Conservation (phyloP, 768 basidiomycete species). For the Xerocomellus chrysenteron region DNA sequence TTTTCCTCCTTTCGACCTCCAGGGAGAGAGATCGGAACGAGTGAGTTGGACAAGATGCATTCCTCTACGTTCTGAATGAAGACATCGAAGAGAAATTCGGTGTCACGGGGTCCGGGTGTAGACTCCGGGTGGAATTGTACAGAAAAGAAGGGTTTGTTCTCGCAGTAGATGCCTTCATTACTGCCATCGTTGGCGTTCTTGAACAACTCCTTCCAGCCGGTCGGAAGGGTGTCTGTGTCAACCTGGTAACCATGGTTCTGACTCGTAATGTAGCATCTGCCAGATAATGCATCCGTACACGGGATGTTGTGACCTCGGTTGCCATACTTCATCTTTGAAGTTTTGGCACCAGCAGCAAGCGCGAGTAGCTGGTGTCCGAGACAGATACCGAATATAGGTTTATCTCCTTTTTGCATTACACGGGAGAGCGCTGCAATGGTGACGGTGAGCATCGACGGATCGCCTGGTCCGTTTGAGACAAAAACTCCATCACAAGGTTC, state of each 20-base stretch:
- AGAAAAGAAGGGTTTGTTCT: conserved; percentile 93
- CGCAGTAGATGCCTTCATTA: conserved; percentile 96
- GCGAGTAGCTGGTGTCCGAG: conserved; percentile 97
- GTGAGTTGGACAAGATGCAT: conserved; percentile 56
- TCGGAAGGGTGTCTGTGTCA: conserved; percentile 71
- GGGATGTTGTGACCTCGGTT: conserved; percentile 99
- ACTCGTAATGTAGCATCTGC: conserved; percentile 97
- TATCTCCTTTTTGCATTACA: conserved; percentile 69
- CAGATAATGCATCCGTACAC: conserved; percentile 90
- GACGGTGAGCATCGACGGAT: conserved; percentile 78
- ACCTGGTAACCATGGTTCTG: conserved; percentile 99
- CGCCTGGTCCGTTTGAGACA: conserved; percentile 96
- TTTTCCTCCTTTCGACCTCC: conserved; percentile 85
- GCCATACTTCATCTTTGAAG: conserved; percentile 99
- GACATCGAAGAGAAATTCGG: conserved; percentile 97
- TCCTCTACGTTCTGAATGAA: conserved; percentile 88
- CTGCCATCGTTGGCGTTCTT: conserved; percentile 95
- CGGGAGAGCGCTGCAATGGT: conserved; percentile 69
- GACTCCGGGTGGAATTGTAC: conserved; percentile 99
- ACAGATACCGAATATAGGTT: conserved; percentile 97
- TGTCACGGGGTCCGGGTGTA: conserved; percentile 94
- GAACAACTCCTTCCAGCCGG: conserved; percentile 93
- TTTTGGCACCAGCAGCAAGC: conserved; percentile 88
- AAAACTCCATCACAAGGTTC: conserved; percentile 94
- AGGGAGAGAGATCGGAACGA: conserved; percentile 64